Evolutionary conservation across 2,329 filamentous ascomycete genomes (phyloP).

Genomic region (Cercospora sp.): DNA sequence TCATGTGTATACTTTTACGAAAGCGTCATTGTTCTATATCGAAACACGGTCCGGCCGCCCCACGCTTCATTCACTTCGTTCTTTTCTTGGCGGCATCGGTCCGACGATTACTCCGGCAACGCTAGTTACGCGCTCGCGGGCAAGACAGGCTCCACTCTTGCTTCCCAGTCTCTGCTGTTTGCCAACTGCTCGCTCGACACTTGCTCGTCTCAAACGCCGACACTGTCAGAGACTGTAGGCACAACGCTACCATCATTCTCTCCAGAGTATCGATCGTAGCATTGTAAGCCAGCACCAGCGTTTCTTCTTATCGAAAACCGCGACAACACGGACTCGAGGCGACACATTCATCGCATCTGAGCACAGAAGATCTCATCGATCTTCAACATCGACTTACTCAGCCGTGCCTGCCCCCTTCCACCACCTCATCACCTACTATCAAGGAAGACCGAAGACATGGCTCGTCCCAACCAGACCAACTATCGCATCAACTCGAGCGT

Average conservation of each 20-base stretch:
- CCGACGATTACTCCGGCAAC: neutral
- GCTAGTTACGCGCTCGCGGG: neutral
- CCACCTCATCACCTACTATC: neutral
- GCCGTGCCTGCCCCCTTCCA: neutral
- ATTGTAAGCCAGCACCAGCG: neutral
- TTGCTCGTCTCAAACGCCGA: neutral
- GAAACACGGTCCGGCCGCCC: neutral
- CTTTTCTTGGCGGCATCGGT: neutral
- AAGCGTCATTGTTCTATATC: neutral
- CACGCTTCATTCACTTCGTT: neutral
- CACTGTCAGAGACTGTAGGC: neutral
- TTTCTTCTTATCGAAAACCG: neutral
- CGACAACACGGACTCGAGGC: neutral
- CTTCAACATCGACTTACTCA: neutral
- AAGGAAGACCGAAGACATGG: neutral
- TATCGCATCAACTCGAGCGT: neutral
- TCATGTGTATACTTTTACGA: neutral
- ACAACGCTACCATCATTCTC: neutral
- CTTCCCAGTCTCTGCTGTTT: neutral
- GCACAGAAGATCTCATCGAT: neutral
- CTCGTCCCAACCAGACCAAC: neutral
- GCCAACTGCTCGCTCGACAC: neutral
- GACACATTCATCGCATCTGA: neutral
- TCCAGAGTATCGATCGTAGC: neutral
- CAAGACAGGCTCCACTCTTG: neutral